Conservation (phyloP, 257 asterid genomes). For the Thymus mandschuricus region DNA sequence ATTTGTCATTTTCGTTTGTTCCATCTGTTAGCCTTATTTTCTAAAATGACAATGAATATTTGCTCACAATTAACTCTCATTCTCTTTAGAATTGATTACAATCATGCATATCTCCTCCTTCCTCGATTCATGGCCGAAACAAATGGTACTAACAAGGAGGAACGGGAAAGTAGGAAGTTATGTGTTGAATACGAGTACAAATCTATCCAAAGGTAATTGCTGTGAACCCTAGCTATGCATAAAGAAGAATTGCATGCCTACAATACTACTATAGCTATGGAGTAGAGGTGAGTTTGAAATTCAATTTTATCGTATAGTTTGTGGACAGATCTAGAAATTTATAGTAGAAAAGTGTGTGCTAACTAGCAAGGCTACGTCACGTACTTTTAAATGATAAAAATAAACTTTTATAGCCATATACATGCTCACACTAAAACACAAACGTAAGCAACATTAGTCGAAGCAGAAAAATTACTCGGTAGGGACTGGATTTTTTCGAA, state of each 20-base stretch:
- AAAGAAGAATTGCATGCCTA: slow-evolving; percentile 12
- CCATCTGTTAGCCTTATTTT: too few relatives aligned
- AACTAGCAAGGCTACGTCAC: not conserved
- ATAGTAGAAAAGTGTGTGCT: not conserved
- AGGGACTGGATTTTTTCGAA: too few relatives aligned
- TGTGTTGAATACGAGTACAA: too few relatives aligned
- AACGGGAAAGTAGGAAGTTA: not conserved
- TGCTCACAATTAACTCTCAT: too few relatives aligned
- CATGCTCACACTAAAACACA: not conserved
- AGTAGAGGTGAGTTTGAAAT: not conserved
- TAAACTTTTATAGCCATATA: not conserved
- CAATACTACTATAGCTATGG: slow-evolving; percentile 3
- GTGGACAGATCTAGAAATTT: not conserved
- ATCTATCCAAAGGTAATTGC: not conserved
- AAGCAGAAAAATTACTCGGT: too few relatives aligned
- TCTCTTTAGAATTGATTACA: too few relatives aligned
- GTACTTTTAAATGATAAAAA: not conserved
- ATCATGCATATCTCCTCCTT: too few relatives aligned
- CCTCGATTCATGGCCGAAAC: too few relatives aligned
- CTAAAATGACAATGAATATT: too few relatives aligned
- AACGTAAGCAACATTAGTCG: too few relatives aligned
- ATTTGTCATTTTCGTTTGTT: too few relatives aligned
- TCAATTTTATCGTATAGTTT: not conserved
- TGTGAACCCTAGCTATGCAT: not conserved
- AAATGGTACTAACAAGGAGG: too few relatives aligned